phyloP scores from a whole-genome alignment of 2,329 filamentous ascomycete genomes.

The Pseudophaeomoniella oleicola region DNA sequence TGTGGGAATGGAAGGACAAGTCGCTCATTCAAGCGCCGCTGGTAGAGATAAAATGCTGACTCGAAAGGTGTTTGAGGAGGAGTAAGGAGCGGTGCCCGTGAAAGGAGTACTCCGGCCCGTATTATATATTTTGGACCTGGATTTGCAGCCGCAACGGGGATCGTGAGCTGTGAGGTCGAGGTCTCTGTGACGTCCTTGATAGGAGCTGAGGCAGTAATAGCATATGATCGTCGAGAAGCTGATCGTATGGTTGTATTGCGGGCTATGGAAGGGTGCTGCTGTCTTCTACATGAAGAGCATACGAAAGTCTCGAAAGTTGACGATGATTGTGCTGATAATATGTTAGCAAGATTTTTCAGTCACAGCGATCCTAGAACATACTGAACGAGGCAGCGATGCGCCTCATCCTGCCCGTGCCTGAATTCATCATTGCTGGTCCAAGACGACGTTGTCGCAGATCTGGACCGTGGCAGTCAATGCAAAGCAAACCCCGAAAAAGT shows the following conservation, averaged over 20 bases:
- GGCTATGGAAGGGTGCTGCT: constrained; percentile 12
- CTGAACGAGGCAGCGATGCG: not conserved
- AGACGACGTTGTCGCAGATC: no score
- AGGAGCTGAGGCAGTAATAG: constrained; percentile 22
- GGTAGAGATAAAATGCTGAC: constrained; percentile 88
- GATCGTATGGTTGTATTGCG: constrained; percentile 2
- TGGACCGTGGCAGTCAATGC: no score
- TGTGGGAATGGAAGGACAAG: constrained; percentile 74
- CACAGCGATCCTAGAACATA: not conserved
- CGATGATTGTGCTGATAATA: constrained; percentile 11
- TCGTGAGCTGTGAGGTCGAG: constrained; percentile 21
- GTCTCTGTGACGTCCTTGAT: constrained; percentile 18
- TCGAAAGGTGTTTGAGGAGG: constrained; percentile 76
- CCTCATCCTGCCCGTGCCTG: not conserved
- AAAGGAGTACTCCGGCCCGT: constrained; percentile 64
- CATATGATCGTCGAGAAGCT: constrained; percentile 16
- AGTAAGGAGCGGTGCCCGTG: constrained; percentile 76
- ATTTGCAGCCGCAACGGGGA: constrained; percentile 14
- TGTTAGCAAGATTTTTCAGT: constrained; percentile 6
- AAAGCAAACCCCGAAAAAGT: not conserved
- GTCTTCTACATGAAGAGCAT: not conserved
- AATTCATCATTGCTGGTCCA: no score
- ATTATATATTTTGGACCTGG: constrained; percentile 28
- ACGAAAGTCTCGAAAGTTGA: not conserved
- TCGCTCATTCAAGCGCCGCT: constrained; percentile 90